Base-by-base conservation (phyloP, 257 asterid species). In the Nicotiana obtusifolia region DNA sequence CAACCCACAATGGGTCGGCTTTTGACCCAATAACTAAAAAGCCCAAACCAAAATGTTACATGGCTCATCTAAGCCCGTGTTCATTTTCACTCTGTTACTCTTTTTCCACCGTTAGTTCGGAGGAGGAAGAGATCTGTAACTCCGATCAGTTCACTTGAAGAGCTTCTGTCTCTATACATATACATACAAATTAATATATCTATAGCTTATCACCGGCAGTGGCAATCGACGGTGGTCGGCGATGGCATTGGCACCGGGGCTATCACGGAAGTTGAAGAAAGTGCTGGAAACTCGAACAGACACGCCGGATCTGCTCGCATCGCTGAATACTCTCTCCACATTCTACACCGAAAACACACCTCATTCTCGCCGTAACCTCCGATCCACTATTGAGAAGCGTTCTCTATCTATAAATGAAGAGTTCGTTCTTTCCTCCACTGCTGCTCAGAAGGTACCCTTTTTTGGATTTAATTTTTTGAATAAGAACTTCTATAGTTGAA, bases 221-320 rank as follows among this genome's bases (percentile, higher is more conserved):
- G 61, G 22, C 47, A 47, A 73, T 71, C 7, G 4, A 71, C 22
- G 61, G 79, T 49, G 4, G 37, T 4, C 95, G 75, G 90, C 92
- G 85, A 88, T 97, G 88, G 97, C 97, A 83, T 87, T 95, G 91
- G 99, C 99, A 85, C 99, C 99, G 88, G 99, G 99, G 77, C 93
- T 95, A 76, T 91, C 99, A 9, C 91, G 99, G 92, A 95, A 95
- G 95, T 97, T 95, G 90, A 95, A 95, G 93, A 95, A 95, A 89
- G 99, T 95, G 30, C 77, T 94, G 87, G 98, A 95, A 80, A 95
- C 99, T 81, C 97, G 98, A 77, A 94, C 97, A 22, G 99, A 92
- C 83, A 85, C 86, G 33, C 86, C 97, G 85, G 98, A 95, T 90
- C 92, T 94, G 78, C 92, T 95, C 69, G 91, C 98, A 0, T 95